Evolutionary conservation across 2,329 filamentous ascomycete genomes (phyloP), one percentile per base, ranked within the genome.

Genomic region (Acephala macrosclerotiorum): DNA sequence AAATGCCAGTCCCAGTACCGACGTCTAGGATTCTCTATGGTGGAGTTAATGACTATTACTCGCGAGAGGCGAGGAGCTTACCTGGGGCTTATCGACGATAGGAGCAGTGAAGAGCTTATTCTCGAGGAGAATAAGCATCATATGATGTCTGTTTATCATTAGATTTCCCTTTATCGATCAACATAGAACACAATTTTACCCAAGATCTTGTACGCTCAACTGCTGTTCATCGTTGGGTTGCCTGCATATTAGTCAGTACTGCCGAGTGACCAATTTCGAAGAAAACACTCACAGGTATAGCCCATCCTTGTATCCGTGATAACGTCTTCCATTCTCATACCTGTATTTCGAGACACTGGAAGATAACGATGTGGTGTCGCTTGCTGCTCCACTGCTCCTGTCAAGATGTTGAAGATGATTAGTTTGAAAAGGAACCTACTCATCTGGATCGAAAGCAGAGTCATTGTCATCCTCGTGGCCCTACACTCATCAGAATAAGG

Each of bases 271-370:
- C 29, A 33, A 33, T 9, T 25, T 16, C 22, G 9, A 25, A 9
- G 22, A 16, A 45, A 25, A n/a, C 18, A 51, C 38, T 60, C 40
- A 73, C 72, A 72, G 74, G 56, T 76, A 75, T 16, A 78, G 72
- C 0, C 82, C 83, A 38, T 82, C 79, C 58, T 80, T 79, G 68
- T 76, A 80, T 4, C 76, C 77, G 61, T 85, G 83, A 63, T 85
- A 85, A 1, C 82, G 77, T 1, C 83, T 76, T 2, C 83, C 83
- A 63, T 84, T 83, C 66, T 84, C 83, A 14, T 72, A 60, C 9
- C 68, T 71, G 61, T 75, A 76, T 20, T 68, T 61, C n/a, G 69
- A 73, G 29, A 75, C 73, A 53, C 66, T 70, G 9, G 73, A 75
- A 38, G 70, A 77, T 58, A 83, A 70, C 16, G 79, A 81, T 45